Conservation (phyloP, 78 protist genomes). For the Bigelowiella natans region DNA sequence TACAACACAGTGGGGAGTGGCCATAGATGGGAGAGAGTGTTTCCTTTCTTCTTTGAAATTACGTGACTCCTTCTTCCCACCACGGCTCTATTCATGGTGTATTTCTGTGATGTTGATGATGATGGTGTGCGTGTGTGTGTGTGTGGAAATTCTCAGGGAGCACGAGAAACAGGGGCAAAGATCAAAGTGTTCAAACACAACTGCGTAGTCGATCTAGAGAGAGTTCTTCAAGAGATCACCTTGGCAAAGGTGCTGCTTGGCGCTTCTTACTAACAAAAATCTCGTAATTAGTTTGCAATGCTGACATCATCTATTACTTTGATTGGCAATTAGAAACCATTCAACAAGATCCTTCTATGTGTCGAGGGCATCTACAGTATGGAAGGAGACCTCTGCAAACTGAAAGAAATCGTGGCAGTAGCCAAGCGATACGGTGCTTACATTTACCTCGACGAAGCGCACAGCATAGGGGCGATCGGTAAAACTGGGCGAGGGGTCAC, state of each 20-base stretch:
- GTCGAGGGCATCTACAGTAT: conserved; percentile 74
- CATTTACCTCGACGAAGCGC: conserved; percentile 97
- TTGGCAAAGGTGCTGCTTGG: not conserved
- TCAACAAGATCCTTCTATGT: conserved; percentile 55
- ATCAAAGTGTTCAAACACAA: conserved; percentile 85
- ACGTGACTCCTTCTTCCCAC: too few relatives aligned
- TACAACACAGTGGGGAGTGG: not conserved
- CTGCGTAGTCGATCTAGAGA: conserved; percentile 2
- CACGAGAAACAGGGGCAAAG: conserved; percentile 64
- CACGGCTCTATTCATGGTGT: too few relatives aligned
- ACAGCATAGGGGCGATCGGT: conserved; percentile 95
- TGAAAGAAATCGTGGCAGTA: conserved; percentile 74
- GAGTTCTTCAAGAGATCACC: not conserved
- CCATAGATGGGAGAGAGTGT: too few relatives aligned
- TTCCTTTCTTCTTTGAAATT: too few relatives aligned
- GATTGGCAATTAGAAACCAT: conserved; percentile 39
- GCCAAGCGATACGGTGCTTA: conserved; percentile 26
- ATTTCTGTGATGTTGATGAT: too few relatives aligned
- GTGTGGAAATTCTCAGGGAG: not conserved
- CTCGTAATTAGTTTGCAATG: not conserved
- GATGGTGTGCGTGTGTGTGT: too few relatives aligned
- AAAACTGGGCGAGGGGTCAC: conserved; percentile 82
- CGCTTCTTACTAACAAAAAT: conserved; percentile 37
- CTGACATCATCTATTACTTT: too few relatives aligned
- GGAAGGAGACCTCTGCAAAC: conserved; percentile 84